Conservation (phyloP, 148 eudicot genomes). For the Chenopodium suecicum region DNA sequence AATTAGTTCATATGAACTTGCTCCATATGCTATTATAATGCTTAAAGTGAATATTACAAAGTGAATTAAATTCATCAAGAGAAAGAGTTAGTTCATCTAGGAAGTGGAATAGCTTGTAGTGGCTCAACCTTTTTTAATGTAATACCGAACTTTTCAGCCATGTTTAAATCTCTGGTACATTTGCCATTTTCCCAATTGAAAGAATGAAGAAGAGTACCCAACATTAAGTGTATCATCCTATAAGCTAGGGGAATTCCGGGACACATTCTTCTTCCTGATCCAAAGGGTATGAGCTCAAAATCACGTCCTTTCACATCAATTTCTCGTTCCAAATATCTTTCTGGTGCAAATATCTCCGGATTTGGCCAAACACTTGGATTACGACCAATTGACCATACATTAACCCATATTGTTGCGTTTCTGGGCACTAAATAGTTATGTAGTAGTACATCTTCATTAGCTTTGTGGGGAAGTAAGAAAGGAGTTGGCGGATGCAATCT, state of each 20-base stretch:
- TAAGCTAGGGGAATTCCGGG: neutral
- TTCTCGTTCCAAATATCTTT: neutral
- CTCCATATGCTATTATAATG: too few species aligned
- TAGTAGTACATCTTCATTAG: neutral
- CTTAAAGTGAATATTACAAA: too few species aligned
- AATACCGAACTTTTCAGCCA: neutral
- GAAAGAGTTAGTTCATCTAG: neutral
- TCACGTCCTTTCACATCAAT: neutral
- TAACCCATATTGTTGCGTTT: neutral
- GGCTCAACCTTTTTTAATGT: neutral
- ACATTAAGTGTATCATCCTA: neutral
- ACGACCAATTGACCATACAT: neutral
- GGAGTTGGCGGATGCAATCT: neutral
- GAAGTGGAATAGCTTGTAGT: neutral
- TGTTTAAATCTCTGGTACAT: neutral
- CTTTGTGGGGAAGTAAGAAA: neutral
- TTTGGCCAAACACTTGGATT: neutral
- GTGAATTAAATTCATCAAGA: too few species aligned
- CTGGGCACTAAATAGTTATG: neutral
- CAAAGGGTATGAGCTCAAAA: neutral
- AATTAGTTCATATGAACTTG: too few species aligned
- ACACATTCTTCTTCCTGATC: neutral
- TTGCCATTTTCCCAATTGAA: neutral
- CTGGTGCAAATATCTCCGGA: neutral
- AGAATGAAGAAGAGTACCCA: neutral